Conservation (phyloP, 495 filamentous ascomycete genomes). For the Corynascus novoguineensis region DNA sequence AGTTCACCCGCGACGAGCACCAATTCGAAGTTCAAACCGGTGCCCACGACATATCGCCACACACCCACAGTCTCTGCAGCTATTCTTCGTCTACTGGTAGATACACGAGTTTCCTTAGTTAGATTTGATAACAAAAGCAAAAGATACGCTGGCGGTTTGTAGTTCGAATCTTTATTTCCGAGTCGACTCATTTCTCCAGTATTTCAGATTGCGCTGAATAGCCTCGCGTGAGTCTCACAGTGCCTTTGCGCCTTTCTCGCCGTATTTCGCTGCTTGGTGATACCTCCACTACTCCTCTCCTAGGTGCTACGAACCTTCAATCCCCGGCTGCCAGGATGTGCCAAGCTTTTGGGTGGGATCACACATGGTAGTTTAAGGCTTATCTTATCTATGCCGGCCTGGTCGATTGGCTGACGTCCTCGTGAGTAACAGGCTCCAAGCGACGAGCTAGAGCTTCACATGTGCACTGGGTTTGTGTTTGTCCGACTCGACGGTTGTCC, state of each 20-base stretch:
- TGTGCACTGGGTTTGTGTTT: not conserved
- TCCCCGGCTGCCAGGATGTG: no score
- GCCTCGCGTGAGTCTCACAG: no score
- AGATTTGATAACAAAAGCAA: not conserved
- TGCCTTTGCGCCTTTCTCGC: no score
- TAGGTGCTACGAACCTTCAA: no score
- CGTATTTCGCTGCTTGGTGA: no score
- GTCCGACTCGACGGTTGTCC: not conserved
- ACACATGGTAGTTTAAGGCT: not conserved
- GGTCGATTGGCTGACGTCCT: conserved; percentile 10
- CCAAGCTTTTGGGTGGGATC: not conserved
- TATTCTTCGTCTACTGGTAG: conserved; percentile 9
- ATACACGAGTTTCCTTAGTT: conserved; percentile 6
- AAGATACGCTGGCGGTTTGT: not conserved
- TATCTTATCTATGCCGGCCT: conserved; percentile 10
- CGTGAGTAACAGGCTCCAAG: not conserved
- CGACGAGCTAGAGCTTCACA: not conserved
- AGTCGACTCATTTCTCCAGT: not conserved
- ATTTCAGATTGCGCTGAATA: no score
- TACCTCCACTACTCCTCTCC: no score
- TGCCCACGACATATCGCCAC: not conserved
- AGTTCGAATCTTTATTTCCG: not conserved
- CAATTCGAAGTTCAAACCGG: not conserved
- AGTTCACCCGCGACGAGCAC: not conserved
- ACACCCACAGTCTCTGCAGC: not conserved